Evolutionary conservation across 2,329 filamentous ascomycete genomes (phyloP).

Genomic region (Amauroascus verrucosus): DNA sequence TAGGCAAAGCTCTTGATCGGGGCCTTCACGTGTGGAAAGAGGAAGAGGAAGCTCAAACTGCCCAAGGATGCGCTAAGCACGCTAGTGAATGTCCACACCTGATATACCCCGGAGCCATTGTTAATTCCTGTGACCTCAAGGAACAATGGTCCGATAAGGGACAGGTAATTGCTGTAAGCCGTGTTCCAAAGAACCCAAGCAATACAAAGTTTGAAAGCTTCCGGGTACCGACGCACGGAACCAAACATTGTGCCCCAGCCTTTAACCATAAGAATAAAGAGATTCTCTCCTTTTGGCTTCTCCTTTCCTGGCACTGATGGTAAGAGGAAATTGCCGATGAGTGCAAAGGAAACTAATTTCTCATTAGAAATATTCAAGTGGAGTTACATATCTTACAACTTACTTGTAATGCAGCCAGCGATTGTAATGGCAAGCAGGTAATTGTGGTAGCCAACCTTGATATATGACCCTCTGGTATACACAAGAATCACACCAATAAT

Average conservation of each 20-base stretch:
- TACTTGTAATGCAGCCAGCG: constrained; percentile 8
- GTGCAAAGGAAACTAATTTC: background rate
- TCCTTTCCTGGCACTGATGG: background rate
- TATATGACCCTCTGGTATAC: constrained; percentile 6
- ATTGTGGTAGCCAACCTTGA: constrained; percentile 6
- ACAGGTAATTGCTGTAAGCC: constrained; percentile 1
- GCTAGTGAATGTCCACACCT: constrained; percentile 6
- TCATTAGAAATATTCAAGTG: background rate
- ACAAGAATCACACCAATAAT: constrained; percentile 8
- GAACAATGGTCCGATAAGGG: background rate
- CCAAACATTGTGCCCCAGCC: background rate
- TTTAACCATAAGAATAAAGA: background rate
- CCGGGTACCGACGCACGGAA: constrained; percentile 3
- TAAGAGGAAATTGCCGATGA: constrained; percentile 4
- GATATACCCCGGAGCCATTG: constrained; percentile 5
- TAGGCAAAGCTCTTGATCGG: constrained; percentile 9
- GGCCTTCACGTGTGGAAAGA: background rate
- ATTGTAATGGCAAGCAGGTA: constrained; percentile 8
- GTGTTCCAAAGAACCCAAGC: constrained; percentile 9
- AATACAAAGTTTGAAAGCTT: constrained; percentile 8
- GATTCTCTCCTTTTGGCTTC: background rate
- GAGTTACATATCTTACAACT: background rate
- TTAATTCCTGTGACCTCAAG: constrained; percentile 4
- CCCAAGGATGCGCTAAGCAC: constrained; percentile 6
- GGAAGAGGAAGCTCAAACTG: constrained; percentile 3